Evolutionary conservation across 208 protist species (phyloP).

Genomic region (Trichomonas gallinae): DNA sequence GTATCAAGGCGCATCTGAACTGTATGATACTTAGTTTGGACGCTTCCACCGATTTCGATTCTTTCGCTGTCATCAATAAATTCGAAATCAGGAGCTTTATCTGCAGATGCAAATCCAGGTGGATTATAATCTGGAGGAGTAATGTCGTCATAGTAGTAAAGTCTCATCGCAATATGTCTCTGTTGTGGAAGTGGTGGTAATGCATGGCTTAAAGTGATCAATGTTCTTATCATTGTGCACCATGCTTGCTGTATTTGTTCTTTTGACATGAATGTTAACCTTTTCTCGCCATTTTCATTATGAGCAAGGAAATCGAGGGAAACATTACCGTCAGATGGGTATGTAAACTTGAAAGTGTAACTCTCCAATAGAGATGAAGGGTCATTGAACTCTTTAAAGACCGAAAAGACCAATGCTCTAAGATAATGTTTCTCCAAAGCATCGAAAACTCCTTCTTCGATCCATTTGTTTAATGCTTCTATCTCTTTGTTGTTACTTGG

Average conservation of each 20-base stretch:
- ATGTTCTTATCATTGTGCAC: neutral
- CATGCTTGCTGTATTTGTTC: slow-evolving; percentile 13
- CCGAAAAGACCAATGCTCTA: neutral
- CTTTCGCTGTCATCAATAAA: neutral
- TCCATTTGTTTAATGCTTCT: neutral
- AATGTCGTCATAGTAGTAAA: slow-evolving; percentile 10
- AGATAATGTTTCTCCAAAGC: slow-evolving; percentile 16
- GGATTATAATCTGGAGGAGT: slow-evolving; percentile 1
- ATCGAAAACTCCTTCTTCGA: slow-evolving; percentile 11
- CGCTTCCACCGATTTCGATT: neutral
- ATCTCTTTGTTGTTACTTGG: neutral
- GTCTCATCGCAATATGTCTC: neutral
- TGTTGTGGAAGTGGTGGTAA: neutral
- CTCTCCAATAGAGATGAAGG: neutral
- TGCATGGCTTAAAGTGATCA: neutral
- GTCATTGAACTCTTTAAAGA: neutral
- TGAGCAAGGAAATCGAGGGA: neutral
- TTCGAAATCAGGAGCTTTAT: neutral
- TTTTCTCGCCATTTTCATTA: neutral
- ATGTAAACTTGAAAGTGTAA: neutral
- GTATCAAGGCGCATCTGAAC: neutral
- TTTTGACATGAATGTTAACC: neutral
- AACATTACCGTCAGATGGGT: neutral
- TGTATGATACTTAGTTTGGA: neutral
- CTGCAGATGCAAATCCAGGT: neutral